Evolutionary conservation across 75 land plant species (phyloP).

Genomic region (Picea sitchensis): DNA sequence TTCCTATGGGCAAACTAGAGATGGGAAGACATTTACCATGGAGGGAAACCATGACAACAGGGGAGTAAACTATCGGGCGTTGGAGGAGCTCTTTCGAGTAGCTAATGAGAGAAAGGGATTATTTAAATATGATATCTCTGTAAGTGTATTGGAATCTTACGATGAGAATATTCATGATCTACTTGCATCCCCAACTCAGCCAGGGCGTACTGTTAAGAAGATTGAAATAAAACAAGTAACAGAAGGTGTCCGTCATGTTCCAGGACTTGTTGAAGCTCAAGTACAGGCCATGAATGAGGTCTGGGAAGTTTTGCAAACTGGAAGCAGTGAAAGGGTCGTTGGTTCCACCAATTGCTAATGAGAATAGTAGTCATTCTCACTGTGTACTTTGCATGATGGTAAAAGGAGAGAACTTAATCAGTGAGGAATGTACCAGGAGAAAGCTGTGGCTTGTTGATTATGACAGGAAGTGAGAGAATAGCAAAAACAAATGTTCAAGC

Average conservation of each 20-base stretch:
- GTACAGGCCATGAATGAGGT: conserved; percentile 75
- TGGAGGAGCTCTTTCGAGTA: conserved; percentile 74
- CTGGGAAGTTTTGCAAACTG: conserved; percentile 87
- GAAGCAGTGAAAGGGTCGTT: conserved; percentile 82
- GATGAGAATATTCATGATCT: conserved; percentile 91
- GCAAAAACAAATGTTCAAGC: too few relatives aligned
- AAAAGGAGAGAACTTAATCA: too few relatives aligned
- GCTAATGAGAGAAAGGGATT: conserved; percentile 53
- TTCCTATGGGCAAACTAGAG: conserved; percentile 96
- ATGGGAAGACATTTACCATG: conserved; percentile 96
- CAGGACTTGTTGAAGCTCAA: conserved; percentile 76
- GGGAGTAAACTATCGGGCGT: conserved; percentile 88
- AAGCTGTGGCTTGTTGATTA: too few relatives aligned
- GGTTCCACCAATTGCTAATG: conserved; percentile 81
- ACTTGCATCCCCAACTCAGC: conserved; percentile 42
- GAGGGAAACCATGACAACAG: conserved; percentile 69
- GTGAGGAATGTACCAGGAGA: too few relatives aligned
- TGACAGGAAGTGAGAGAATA: too few relatives aligned
- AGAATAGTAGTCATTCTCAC: conserved; percentile 95
- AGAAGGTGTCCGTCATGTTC: conserved; percentile 88
- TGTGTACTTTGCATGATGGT: conserved; percentile 58
- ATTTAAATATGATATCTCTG: conserved; percentile 64
- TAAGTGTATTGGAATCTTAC: conserved; percentile 90
- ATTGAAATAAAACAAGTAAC: conserved; percentile 77
- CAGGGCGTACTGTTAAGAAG: conserved; percentile 58